phyloP scores from a whole-genome alignment of 2,329 filamentous ascomycete genomes.

The Paraphaeosphaeria minitans region DNA sequence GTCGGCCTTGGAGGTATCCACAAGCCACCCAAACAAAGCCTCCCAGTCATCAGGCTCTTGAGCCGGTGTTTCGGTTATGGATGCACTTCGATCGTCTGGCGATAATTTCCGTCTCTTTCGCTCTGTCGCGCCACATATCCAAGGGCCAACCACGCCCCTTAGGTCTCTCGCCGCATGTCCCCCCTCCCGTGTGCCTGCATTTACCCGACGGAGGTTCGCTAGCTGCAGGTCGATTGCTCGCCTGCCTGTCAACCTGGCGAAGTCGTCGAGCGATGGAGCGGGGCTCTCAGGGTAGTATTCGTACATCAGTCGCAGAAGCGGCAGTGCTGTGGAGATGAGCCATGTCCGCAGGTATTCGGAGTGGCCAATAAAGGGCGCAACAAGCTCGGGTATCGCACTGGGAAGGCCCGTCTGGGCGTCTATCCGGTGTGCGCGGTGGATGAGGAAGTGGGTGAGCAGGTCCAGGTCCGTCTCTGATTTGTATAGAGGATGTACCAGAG shows the following conservation, averaged over 20 bases:
- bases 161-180: conserved; percentile 65
- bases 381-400: conserved; percentile 67
- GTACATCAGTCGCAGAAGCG: conserved; percentile 69
- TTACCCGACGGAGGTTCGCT: conserved; percentile 26
- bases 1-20: conserved; percentile 61
- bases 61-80: conserved; percentile 43
- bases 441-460: conserved; percentile 65
- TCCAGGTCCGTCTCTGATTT: conserved; percentile 59
- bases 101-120: conserved; percentile 59
- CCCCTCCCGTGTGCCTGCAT: conserved; percentile 18
- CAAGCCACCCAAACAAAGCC: conserved; percentile 70
- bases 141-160: conserved; percentile 71
- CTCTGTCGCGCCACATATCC: conserved; percentile 69
- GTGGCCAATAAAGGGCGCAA: conserved; percentile 70
- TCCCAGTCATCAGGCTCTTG: conserved; percentile 64
- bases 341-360: conserved; percentile 67
- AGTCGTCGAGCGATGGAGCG: conserved; percentile 64
- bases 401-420: conserved; percentile 75
- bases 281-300: conserved; percentile 68
- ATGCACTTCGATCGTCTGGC: conserved; percentile 28
- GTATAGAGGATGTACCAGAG: conserved; percentile 59
- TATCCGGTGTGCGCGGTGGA: conserved; percentile 70
- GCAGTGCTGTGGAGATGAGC: conserved; percentile 71
- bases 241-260: conserved; percentile 65
- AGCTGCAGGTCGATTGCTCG: conserved; percentile 67